Evolutionary conservation across 2,329 filamentous ascomycete genomes (phyloP), one percentile per base, ranked within the genome.

Genomic region (Aspergillus pseudotamarii): DNA sequence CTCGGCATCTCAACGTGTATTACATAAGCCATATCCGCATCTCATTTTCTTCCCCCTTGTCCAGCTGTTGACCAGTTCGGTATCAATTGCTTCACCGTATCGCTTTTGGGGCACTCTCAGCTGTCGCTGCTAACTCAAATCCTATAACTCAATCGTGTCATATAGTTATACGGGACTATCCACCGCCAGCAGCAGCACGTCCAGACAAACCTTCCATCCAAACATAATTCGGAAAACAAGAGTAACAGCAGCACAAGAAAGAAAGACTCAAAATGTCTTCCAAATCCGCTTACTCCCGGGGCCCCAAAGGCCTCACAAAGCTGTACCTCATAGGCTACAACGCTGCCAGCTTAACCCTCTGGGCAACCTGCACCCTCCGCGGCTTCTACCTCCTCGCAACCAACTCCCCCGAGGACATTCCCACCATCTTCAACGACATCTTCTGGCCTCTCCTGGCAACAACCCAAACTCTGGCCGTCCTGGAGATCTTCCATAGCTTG

Each of bases 321-420:
- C 82, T 80, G 74, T 97, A 97, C 81, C 88, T 98, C 59, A 85
- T 94, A 73, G 81, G 89, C 71, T 99, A 98, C 86, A 98, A 98
- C 80, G 84, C 88, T 71, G 74, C 89, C 68, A 96, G 90, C 59
- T 87, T 93, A 64, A 76, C 88, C 26, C 86, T 94, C 59, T 99
- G 95, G 95, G 80, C 86, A 46, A 86, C 87, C 21, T 89, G 97
- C 59, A 86, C 97, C 46, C 85, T 86, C 60, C 87, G 91, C 64
- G 89, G 91, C 3, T 71, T 89, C 30, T 79, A 88, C 60, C 84
- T 90, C 26, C 75, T 83, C 26, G 70, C 83, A 28, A 77, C 81
- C n/a, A 72, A 79, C 19, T n/a, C 48, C 9, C 78, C 81, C 34
- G 82, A 84, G 64, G 66, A 71, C 23, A 67, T 79, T 2, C 68